Percentiles rank a stretch among this genome's conserved stretches.
Conservation (phyloP, 805 yeast genomes). For the Monosporozyma aerobia region DNA sequence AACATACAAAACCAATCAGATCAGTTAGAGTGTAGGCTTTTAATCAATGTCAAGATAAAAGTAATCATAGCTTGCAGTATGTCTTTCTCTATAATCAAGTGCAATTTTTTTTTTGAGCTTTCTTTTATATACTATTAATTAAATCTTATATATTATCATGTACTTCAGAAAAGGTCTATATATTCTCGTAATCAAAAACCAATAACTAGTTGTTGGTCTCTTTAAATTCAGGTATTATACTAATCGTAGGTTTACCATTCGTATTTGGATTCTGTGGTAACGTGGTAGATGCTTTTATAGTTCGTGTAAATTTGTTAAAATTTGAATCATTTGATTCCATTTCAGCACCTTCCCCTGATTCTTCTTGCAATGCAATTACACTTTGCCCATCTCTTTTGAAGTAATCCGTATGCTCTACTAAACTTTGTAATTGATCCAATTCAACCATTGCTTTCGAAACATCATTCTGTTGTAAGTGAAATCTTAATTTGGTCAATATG, state of each 20-base stretch:
- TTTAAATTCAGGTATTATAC: not conserved
- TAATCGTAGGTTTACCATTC: not conserved
- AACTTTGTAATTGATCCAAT: constrained; percentile 17
- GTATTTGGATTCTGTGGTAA: not conserved
- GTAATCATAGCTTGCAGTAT: not conserved
- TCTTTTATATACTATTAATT: too few species aligned
- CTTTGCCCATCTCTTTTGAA: constrained; percentile 23
- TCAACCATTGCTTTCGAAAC: constrained; percentile 13
- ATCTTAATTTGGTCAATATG: not conserved
- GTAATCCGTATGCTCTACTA: constrained; percentile 14
- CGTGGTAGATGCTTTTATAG: not conserved
- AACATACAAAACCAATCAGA: not conserved
- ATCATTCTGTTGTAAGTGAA: constrained; percentile 15
- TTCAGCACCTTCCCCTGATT: not conserved
- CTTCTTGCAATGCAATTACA: constrained; percentile 10
- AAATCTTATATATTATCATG: too few species aligned
- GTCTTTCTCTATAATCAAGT: too few species aligned
- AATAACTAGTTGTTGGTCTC: not conserved
- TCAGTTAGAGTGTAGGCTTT: not conserved
- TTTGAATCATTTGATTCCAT: not conserved
- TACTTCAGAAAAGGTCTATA: too few species aligned
- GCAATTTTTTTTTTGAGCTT: too few species aligned
- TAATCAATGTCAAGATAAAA: too few species aligned
- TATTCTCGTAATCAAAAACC: not conserved
- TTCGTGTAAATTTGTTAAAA: not conserved